Base-by-base conservation (phyloP, 2,329 filamentous ascomycete genomes). In the Botrytis paeoniae region DNA sequence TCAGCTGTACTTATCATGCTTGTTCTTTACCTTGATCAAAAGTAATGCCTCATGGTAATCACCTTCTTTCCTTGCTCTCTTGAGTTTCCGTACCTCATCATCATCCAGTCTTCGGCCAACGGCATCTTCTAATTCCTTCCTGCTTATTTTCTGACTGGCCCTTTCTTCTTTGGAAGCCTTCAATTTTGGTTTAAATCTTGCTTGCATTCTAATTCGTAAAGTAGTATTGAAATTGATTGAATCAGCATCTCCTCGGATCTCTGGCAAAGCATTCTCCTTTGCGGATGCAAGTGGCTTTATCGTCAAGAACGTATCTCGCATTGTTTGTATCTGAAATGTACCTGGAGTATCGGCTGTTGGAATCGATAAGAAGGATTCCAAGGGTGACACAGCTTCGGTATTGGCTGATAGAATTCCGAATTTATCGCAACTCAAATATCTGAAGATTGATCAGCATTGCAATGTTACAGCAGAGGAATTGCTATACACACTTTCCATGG, bases 191-290 rank as follows among this genome's bases (percentile, higher is more conserved):
- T 98, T 98, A 85, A 97, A 98, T 69, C 93, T 87, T 35, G 95
- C 94, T 84, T 98, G 95, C 95, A 98, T 98, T 71, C 95, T 92
- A 78, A 98, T 89, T 68, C 93, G 88, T 74, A 97, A 81, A 10
- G 90, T 92, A 16, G 93, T 94, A 78, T 88, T 88, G 79, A 92
- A 93, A 7, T 85, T 87, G 69, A 90, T 88, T 14, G 84, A 83
- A 22, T 91, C 89, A 12, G 89, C 91, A 81, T 97, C 94, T 66
- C 93, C 94, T 45, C 93, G 89, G 20, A 97, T 85, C 77, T 95
- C 91, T 0, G 89, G 86, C 1, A 83, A 79, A 0, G 84, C 83
- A 54, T 84, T 85, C 1, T 83, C 79, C 73, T 87, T 88, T 32
- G 81, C 82, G 12, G 80, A 80, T 48, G 83, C 84, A 16, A 84